Evolutionary conservation across 1,284 basidiomycete species (phyloP).

Genomic region (Singerocomus inundabilis): DNA sequence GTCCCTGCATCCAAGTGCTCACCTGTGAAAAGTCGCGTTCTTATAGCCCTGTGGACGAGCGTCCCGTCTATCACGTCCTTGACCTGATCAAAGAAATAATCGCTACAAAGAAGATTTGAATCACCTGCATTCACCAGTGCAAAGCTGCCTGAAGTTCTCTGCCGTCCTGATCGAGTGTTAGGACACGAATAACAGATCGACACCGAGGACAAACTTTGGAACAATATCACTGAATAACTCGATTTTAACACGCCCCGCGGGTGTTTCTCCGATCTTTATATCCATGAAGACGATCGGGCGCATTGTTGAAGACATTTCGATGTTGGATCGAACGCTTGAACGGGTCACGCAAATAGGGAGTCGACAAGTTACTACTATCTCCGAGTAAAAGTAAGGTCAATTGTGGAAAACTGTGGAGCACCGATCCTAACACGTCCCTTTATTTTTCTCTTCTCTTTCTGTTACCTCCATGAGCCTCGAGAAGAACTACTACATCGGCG

Average conservation of each 20-base stretch:
- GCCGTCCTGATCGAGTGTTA: slow-evolving; percentile 64
- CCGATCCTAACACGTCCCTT: slow-evolving; percentile 3
- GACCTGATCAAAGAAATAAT: slow-evolving; percentile 16
- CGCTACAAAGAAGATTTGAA: slow-evolving; percentile 5
- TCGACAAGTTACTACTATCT: too few relatives aligned
- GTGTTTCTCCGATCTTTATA: slow-evolving; percentile 91
- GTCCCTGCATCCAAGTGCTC: slow-evolving; percentile 9
- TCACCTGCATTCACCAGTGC: slow-evolving; percentile 92
- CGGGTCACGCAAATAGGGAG: not conserved
- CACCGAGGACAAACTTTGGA: slow-evolving; percentile 63
- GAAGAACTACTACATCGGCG: slow-evolving; percentile 58
- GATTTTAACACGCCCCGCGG: slow-evolving; percentile 93
- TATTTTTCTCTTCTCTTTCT: not conserved
- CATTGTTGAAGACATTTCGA: slow-evolving; percentile 34
- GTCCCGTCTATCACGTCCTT: slow-evolving; percentile 59
- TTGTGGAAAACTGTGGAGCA: slow-evolving; percentile 16
- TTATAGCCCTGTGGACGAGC: slow-evolving; percentile 89
- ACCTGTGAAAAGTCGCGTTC: slow-evolving; percentile 89
- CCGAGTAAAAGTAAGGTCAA: too few relatives aligned
- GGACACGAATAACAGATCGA: not conserved
- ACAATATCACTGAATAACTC: slow-evolving; percentile 91
- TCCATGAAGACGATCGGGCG: slow-evolving; percentile 97
- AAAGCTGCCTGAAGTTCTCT: slow-evolving; percentile 96
- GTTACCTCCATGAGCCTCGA: slow-evolving; percentile 26
- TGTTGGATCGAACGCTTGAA: not conserved